Conservation (phyloP, 352 stramenopile genomes). For the Phytophthora palmivora region DNA sequence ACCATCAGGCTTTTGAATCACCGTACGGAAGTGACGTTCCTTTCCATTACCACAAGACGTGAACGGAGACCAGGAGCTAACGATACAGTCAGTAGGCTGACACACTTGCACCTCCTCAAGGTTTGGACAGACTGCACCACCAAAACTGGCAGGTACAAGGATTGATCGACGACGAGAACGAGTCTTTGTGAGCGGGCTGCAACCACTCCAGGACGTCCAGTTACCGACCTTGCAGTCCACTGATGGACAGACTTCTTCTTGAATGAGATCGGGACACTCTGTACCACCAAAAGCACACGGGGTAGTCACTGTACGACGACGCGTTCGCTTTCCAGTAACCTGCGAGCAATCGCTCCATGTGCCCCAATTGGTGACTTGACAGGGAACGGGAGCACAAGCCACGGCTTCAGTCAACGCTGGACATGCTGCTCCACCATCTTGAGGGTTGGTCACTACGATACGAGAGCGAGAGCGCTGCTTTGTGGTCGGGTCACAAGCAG, state of each 20-base stretch:
- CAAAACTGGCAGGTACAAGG: constrained; percentile 38
- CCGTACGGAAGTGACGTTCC: constrained; percentile 43
- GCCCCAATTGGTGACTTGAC: constrained; percentile 59
- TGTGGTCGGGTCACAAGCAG: constrained; percentile 43
- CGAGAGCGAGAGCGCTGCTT: constrained; percentile 56
- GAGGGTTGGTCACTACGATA: constrained; percentile 42
- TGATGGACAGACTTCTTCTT: constrained; percentile 49
- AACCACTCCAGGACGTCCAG: constrained; percentile 54
- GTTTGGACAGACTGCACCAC: constrained; percentile 40
- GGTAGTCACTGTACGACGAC: constrained; percentile 40
- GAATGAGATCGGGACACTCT: constrained; percentile 39
- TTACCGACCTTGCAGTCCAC: constrained; percentile 52
- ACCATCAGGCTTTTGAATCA: constrained; percentile 50
- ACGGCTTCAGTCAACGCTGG: constrained; percentile 37
- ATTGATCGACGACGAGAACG: constrained; percentile 46
- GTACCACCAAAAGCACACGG: constrained; percentile 44
- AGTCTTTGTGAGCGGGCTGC: constrained; percentile 45
- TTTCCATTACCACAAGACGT: constrained; percentile 43
- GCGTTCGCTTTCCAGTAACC: constrained; percentile 45
- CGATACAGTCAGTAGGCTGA: constrained; percentile 48
- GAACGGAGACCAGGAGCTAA: constrained; percentile 62
- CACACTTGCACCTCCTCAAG: constrained; percentile 48
- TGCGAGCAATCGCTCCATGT: constrained; percentile 51
- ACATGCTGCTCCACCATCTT: constrained; percentile 61
- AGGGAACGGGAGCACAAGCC: constrained; percentile 53